Conservation (phyloP, 2,329 filamentous ascomycete species). For the Biscogniauxia mediterranea region DNA sequence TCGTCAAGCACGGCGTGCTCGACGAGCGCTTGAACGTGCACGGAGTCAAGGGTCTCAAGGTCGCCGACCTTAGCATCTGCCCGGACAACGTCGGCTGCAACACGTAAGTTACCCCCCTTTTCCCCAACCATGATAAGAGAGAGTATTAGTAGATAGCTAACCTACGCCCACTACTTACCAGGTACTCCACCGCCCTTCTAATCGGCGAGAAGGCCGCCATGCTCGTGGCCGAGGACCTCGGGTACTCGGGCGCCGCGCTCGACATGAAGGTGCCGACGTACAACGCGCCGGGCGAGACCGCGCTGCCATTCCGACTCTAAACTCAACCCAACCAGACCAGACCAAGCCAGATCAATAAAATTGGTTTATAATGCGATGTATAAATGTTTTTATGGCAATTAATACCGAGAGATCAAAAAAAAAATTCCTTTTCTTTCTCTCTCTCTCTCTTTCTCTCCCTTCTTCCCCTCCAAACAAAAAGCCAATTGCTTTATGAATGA, state of each 20-base stretch:
- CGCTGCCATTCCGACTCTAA: constrained; percentile 42
- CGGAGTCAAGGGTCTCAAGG: constrained; percentile 74
- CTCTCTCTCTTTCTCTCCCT: too few species aligned
- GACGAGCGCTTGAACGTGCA: constrained; percentile 78
- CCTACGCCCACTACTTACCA: constrained; percentile 25
- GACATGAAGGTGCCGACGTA: constrained; percentile 74
- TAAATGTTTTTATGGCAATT: too few species aligned
- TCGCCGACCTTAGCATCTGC: constrained; percentile 73
- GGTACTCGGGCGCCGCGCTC: constrained; percentile 68
- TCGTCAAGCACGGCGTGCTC: constrained; percentile 76
- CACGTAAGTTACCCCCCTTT: constrained; percentile 42
- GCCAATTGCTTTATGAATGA: too few species aligned
- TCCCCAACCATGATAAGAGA: neutral
- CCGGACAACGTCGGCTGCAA: constrained; percentile 76
- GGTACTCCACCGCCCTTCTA: constrained; percentile 67
- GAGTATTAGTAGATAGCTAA: too few species aligned
- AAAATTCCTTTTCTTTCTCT: too few species aligned
- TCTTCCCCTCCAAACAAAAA: too few species aligned
- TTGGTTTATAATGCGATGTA: too few species aligned
- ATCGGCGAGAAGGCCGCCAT: constrained; percentile 75
- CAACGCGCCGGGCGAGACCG: constrained; percentile 51
- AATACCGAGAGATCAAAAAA: too few species aligned
- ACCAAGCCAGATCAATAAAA: too few species aligned
- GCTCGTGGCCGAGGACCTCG: constrained; percentile 70
- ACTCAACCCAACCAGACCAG: too few species aligned